These are phyloP conservation scores for Amorphotheca resinae DNA, from an alignment of 495 filamentous ascomycete genomes.

Conservation along the genomic window DNA sequence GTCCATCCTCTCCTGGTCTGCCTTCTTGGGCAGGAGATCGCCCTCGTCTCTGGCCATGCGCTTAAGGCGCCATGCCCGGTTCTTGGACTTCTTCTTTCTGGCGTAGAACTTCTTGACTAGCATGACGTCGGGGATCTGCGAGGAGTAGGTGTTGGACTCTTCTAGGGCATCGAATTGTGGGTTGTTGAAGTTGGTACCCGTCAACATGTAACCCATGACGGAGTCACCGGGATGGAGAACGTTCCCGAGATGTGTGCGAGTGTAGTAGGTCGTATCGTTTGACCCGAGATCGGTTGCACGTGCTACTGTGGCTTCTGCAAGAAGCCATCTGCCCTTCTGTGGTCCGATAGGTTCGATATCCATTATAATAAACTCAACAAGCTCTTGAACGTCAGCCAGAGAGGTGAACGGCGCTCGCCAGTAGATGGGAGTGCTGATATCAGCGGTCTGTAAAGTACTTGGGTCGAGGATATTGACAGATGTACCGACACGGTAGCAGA, in stretches of 20 bases:
- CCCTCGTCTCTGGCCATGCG: conserved; percentile 84
- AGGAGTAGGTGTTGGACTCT: conserved; percentile 50
- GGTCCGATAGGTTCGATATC: conserved; percentile 76
- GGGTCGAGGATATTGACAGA: conserved; percentile 83
- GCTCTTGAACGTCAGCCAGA: conserved; percentile 70
- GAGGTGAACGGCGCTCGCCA: conserved; percentile 79
- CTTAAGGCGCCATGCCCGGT: conserved; percentile 82
- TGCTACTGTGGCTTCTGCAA: conserved; percentile 79
- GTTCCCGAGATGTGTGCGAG: conserved; percentile 78
- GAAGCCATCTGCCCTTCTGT: conserved; percentile 65
- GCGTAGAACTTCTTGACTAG: conserved; percentile 95
- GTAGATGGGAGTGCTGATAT: conserved; percentile 66
- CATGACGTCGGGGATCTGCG: conserved; percentile 78
- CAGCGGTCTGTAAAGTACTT: conserved; percentile 77
- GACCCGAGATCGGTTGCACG: conserved; percentile 78
- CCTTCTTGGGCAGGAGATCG: conserved; percentile 61
- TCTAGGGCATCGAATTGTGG: conserved; percentile 68
- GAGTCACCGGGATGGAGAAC: conserved; percentile 84
- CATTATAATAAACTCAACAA: conserved; percentile 88
- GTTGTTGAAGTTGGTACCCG: conserved; percentile 86
- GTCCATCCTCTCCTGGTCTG: conserved; percentile 75
- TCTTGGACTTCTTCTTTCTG: conserved; percentile 68
- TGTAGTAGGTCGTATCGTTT: conserved; percentile 77
- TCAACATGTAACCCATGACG: conserved; percentile 80
- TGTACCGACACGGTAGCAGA: conserved; percentile 86